Evolutionary conservation across 1,284 basidiomycete genomes (phyloP).

Genomic region (Malassezia pachydermatis): DNA sequence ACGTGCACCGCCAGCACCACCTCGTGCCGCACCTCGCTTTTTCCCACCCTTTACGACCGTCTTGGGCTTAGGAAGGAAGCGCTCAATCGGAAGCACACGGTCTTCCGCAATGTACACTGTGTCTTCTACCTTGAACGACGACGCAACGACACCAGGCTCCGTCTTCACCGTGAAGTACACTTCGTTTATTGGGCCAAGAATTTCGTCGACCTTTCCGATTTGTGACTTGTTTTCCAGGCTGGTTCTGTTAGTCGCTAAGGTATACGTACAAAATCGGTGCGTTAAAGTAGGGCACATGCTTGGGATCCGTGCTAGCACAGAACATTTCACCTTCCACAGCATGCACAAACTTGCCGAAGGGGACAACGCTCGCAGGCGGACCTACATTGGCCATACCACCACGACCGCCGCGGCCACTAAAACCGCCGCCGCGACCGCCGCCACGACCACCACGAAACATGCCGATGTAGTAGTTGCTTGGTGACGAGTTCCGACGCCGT

Average conservation of each 20-base stretch:
- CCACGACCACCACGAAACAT: constrained; percentile 26
- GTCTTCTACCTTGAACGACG: constrained; percentile 91
- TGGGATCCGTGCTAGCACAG: constrained; percentile 65
- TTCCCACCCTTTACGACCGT: constrained; percentile 26
- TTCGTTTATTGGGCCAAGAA: constrained; percentile 94
- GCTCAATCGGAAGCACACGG: constrained; percentile 88
- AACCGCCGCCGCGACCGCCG: constrained; percentile 32
- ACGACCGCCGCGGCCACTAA: constrained; percentile 32
- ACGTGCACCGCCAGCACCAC: constrained; percentile 36
- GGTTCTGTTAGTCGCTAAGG: no score
- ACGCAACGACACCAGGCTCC: constrained; percentile 88
- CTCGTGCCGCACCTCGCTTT: constrained; percentile 40
- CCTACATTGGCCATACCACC: constrained; percentile 36
- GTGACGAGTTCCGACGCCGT: no score
- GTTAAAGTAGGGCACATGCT: constrained; percentile 84
- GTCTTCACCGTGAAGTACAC: constrained; percentile 98
- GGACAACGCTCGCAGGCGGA: constrained; percentile 43
- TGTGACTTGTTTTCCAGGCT: constrained; percentile 91
- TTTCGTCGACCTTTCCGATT: constrained; percentile 92
- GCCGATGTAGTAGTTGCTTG: no score
- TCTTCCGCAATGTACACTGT: constrained; percentile 94
- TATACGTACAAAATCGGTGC: constrained; percentile 99
- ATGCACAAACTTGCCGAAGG: constrained; percentile 51
- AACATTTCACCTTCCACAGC: constrained; percentile 98
- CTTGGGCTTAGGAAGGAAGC: constrained; percentile 96